phyloP scores from a whole-genome alignment of 257 asterid genomes.

The Scutellaria barbata region DNA sequence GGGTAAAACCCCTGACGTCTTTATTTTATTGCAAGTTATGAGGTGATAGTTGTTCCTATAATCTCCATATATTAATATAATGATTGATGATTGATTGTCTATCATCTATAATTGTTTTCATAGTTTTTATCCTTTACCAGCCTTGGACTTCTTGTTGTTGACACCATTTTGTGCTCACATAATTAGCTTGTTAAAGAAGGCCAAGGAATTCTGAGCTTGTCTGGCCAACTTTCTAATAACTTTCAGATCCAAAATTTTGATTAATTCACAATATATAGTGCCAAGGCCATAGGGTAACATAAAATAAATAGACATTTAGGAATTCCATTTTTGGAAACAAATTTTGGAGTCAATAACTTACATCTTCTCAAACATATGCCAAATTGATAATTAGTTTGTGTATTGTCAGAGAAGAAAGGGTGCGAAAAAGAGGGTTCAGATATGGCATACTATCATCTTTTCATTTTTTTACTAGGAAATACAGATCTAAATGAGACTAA shows the following conservation, averaged over 20 bases:
- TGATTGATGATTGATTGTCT: constrained; percentile 5
- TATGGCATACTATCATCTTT: not conserved
- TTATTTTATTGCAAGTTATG: constrained; percentile 70
- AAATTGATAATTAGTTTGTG: not conserved
- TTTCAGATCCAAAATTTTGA: constrained; percentile 17
- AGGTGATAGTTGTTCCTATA: constrained; percentile 53
- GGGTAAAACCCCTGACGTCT: constrained; percentile 69
- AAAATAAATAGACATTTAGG: constrained; percentile 14
- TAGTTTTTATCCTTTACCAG: constrained; percentile 7
- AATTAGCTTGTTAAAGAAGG: constrained; percentile 12
- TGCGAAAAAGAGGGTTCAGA: not conserved
- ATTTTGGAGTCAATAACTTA: not conserved
- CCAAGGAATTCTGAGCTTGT: constrained; percentile 16
- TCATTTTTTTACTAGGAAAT: constrained; percentile 8
- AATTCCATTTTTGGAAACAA: constrained; percentile 13
- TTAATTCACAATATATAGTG: constrained; percentile 5
- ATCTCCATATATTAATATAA: not conserved
- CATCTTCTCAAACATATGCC: not conserved
- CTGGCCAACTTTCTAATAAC: constrained; percentile 8
- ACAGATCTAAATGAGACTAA: constrained; percentile 19
- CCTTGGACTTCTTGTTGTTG: constrained; percentile 10
- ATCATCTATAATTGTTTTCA: constrained; percentile 15
- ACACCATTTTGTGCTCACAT: not conserved
- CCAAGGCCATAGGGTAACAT: constrained; percentile 2
- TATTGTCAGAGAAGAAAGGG: not conserved